phyloP scores from a whole-genome alignment of 495 filamentous ascomycete species.

The Penicillium daleae region DNA sequence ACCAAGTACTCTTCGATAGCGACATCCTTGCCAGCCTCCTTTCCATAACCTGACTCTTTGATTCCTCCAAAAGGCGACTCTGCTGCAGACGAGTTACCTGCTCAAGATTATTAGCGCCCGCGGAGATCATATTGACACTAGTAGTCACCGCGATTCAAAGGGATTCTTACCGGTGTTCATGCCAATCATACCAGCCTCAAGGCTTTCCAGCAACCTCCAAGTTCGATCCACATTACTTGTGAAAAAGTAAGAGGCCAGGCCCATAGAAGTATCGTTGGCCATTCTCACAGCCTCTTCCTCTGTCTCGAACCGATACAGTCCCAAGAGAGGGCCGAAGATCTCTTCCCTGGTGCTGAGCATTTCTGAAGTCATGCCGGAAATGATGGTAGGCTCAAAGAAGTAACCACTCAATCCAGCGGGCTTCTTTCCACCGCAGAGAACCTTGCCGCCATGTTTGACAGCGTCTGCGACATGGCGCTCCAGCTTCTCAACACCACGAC shows the following conservation, averaged over 20 bases:
- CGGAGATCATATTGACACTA: not conserved
- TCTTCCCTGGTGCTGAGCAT: not conserved
- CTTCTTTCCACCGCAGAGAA: not conserved
- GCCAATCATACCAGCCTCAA: not conserved
- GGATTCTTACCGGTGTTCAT: not conserved
- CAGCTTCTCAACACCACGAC: not conserved
- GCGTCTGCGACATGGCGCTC: not conserved
- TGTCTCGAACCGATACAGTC: not conserved
- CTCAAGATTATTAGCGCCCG: not conserved
- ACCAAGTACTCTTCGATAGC: constrained; percentile 63
- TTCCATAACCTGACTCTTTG: constrained; percentile 65
- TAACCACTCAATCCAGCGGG: not conserved
- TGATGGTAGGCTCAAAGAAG: not conserved
- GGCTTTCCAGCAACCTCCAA: not conserved
- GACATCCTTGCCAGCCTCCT: constrained; percentile 66
- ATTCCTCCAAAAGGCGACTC: constrained; percentile 57
- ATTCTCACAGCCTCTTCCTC: not conserved
- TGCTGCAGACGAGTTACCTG: constrained; percentile 13
- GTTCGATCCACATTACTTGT: not conserved
- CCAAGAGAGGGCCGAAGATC: not conserved
- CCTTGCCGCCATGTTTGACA: not conserved
- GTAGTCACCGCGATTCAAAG: not conserved
- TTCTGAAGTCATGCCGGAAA: not conserved
- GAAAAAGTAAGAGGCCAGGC: not conserved
- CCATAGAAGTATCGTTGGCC: not conserved